Evolutionary conservation across 73 alveolate species (phyloP).

Genomic region (Diophrys appendiculata): DNA sequence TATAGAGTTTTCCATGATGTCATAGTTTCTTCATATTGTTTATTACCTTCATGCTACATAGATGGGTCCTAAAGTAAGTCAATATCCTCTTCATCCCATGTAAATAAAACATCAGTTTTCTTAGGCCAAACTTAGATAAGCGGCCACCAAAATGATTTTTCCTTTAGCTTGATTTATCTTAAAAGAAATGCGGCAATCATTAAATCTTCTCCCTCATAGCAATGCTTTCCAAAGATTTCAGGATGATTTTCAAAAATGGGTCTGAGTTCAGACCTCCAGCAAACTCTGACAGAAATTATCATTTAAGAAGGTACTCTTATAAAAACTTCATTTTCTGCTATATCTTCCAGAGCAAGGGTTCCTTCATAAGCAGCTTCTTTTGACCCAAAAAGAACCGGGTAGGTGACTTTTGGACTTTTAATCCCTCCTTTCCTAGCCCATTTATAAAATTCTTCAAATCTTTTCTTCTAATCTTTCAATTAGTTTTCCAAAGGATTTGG

Average conservation of each 20-base stretch:
- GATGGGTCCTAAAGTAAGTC: neutral
- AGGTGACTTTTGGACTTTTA: neutral
- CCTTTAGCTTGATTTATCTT: neutral
- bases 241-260: neutral
- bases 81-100: neutral
- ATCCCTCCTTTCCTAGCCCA: neutral
- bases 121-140: neutral
- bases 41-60: neutral
- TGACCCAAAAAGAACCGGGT: neutral
- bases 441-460: neutral
- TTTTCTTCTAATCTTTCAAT: neutral
- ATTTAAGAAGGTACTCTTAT: neutral
- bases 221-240: neutral
- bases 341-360: conserved; percentile 3
- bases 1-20: neutral
- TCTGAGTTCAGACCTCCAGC: neutral
- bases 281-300: neutral
- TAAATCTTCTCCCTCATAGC: neutral
- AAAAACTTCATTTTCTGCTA: neutral
- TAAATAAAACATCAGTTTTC: neutral
- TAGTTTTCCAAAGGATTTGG: neutral
- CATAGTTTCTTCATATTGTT: conserved; percentile 13
- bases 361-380: neutral
- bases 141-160: neutral
- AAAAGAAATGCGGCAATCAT: neutral